phyloP scores from a whole-genome alignment of 1,284 basidiomycete species.

The Moesziomyces antarcticus region DNA sequence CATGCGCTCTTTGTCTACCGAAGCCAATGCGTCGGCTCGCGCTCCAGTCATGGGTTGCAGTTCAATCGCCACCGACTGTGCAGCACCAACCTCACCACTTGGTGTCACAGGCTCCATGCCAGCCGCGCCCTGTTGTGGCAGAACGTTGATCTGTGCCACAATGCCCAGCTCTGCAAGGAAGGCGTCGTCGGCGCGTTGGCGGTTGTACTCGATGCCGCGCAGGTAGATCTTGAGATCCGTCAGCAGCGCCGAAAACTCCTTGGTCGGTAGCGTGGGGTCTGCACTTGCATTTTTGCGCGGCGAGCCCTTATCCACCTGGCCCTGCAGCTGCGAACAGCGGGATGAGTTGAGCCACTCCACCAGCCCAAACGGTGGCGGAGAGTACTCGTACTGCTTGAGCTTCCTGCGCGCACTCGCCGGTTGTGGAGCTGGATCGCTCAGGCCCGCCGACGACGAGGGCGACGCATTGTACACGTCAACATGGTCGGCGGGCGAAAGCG shows the following conservation, averaged over 20 bases:
- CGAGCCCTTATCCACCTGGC: background rate
- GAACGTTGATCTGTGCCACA: conserved; percentile 14
- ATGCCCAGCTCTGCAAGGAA: conserved; percentile 8
- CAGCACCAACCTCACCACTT: background rate
- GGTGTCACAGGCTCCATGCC: conserved; percentile 1
- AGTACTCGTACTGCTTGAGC: conserved; percentile 46
- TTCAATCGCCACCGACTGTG: conserved; percentile 19
- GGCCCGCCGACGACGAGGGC: conserved; percentile 20
- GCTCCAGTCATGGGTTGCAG: conserved; percentile 9
- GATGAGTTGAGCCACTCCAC: conserved; percentile 46
- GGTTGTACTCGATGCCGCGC: conserved; percentile 45
- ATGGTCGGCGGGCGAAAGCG: conserved; percentile 42
- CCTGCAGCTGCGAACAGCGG: conserved; percentile 19
- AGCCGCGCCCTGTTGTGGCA: conserved; percentile 1
- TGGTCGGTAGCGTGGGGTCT: conserved; percentile 27
- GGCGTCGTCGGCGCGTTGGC: conserved; percentile 31
- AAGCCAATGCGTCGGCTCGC: background rate
- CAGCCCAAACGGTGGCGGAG: conserved; percentile 43
- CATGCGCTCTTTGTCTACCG: conserved; percentile 1
- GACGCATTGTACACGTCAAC: conserved; percentile 20
- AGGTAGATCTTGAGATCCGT: conserved; percentile 54
- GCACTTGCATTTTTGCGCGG: background rate
- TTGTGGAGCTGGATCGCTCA: conserved; percentile 11
- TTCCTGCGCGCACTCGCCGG: conserved; percentile 9
- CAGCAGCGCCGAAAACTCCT: conserved; percentile 29